phyloP scores from a whole-genome alignment of 176 grass and related monocot genomes.

The Stipa capillata region DNA sequence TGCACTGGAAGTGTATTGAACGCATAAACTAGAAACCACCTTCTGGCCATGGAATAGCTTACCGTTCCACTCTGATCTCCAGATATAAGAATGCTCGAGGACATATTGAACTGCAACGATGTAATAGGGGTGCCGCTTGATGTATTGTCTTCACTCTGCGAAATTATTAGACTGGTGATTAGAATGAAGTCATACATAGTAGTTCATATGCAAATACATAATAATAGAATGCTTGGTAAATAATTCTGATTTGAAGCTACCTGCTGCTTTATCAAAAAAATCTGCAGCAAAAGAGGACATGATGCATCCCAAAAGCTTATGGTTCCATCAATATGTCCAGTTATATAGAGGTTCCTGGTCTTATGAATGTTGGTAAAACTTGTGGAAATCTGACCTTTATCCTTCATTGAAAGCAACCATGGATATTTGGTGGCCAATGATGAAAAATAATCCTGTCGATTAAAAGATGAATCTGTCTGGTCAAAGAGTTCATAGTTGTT shows the following conservation, averaged over 20 bases:
- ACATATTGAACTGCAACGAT: slow-evolving; percentile 78
- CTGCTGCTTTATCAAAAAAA: slow-evolving; percentile 78
- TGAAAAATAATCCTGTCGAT: slow-evolving; percentile 49
- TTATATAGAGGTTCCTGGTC: slow-evolving; percentile 70
- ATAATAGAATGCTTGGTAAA: neutral
- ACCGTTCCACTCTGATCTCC: slow-evolving; percentile 69
- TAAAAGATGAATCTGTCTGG: slow-evolving; percentile 9
- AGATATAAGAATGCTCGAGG: slow-evolving; percentile 63
- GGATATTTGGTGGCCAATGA: slow-evolving; percentile 52
- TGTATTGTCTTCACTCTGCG: slow-evolving; percentile 56
- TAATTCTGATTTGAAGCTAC: slow-evolving; percentile 29
- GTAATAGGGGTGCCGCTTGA: slow-evolving; percentile 44
- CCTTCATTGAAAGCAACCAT: slow-evolving; percentile 64
- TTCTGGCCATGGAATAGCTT: neutral
- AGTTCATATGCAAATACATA: neutral
- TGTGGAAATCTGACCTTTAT: slow-evolving; percentile 52
- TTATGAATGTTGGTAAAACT: slow-evolving; percentile 46
- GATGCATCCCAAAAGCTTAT: slow-evolving; percentile 96
- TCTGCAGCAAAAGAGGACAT: slow-evolving; percentile 63
- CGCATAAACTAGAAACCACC: neutral
- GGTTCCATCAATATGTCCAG: slow-evolving; percentile 87
- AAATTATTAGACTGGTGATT: slow-evolving; percentile 11
- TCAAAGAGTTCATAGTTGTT: slow-evolving; percentile 16
- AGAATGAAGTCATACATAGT: neutral
- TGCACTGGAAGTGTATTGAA: slow-evolving; percentile 17